Evolutionary conservation across 352 stramenopile genomes (phyloP).

Genomic region (Aphanomyces astaci): DNA sequence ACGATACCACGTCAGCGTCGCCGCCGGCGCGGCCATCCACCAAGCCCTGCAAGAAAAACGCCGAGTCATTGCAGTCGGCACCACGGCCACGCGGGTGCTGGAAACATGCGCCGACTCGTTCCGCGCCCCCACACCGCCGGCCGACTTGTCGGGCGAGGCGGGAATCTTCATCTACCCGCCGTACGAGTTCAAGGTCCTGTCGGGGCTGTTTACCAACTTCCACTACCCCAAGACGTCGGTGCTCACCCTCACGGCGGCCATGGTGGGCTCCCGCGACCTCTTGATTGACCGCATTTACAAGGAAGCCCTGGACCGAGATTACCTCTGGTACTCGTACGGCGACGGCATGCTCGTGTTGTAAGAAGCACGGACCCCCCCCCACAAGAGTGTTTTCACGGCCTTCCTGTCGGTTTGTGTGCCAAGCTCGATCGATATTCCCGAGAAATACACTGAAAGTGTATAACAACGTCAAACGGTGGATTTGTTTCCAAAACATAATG

Average conservation of each 20-base stretch:
- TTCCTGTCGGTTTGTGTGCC: too few relatives aligned
- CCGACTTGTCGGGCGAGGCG: not conserved
- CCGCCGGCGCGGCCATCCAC: slow-evolving; percentile 2
- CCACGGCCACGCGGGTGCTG: slow-evolving; percentile 18
- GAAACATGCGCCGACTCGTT: slow-evolving; percentile 13
- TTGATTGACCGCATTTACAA: slow-evolving; percentile 22
- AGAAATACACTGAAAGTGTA: too few relatives aligned
- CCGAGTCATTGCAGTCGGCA: slow-evolving; percentile 17
- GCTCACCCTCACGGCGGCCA: slow-evolving; percentile 17
- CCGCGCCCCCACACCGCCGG: not conserved
- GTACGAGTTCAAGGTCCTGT: slow-evolving; percentile 22
- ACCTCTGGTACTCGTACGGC: slow-evolving; percentile 24
- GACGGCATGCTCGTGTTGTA: slow-evolving; percentile 22
- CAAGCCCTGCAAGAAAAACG: slow-evolving; percentile 8
- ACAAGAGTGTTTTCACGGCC: too few relatives aligned
- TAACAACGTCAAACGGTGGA: too few relatives aligned
- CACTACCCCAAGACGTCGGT: slow-evolving; percentile 25
- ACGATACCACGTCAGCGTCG: slow-evolving; percentile 18
- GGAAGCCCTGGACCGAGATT: slow-evolving; percentile 15
- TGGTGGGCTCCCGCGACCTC: slow-evolving; percentile 2
- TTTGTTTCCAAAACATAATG: too few relatives aligned
- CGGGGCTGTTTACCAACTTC: slow-evolving; percentile 21
- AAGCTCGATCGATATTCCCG: too few relatives aligned
- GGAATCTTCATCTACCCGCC: slow-evolving; percentile 23
- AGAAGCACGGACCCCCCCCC: not conserved